A percentile compares a stretch with the other conserved stretches of the same genome.
Conservation (phyloP, 129 eudicot genomes). For the Cynara cardunculus region DNA sequence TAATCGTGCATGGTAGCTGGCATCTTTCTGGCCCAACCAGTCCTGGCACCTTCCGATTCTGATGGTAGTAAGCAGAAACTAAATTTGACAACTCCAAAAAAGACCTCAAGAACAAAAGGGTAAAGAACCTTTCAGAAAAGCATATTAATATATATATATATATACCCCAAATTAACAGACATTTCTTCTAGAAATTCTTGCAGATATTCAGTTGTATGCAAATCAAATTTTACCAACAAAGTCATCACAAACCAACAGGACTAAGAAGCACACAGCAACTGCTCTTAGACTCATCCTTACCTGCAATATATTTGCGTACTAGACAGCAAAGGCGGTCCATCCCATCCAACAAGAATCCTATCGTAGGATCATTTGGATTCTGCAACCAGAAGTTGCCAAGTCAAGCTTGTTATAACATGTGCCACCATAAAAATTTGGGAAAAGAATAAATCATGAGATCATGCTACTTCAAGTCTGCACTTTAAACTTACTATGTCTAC, state of each 20-base stretch:
- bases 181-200: not conserved
- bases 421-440: not conserved
- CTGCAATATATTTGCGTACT: conserved; percentile 99
- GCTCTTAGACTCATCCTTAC: conserved; percentile 30
- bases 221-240: conserved; percentile 6
- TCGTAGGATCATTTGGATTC: conserved; percentile 98
- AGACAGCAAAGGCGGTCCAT: conserved; percentile 96
- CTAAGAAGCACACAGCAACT: not conserved
- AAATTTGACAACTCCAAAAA: not conserved
- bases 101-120: not conserved
- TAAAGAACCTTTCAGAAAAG: not conserved
- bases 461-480: conserved; percentile 17
- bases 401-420: conserved; percentile 10
- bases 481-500: conserved; percentile 68
- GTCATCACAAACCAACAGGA: not conserved
- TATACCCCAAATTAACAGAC: not conserved
- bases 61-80: not conserved
- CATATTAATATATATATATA: not conserved
- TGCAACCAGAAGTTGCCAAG: conserved; percentile 37
- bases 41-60: not conserved
- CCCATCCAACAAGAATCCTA: conserved; percentile 95
- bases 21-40: not conserved
- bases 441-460: conserved; percentile 5
- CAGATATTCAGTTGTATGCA: not conserved
- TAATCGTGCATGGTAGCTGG: not conserved